A percentile compares a stretch with the other conserved stretches of the same genome.
phyloP scores from a whole-genome alignment of 805 yeast genomes.

The Saturnispora sekii region DNA sequence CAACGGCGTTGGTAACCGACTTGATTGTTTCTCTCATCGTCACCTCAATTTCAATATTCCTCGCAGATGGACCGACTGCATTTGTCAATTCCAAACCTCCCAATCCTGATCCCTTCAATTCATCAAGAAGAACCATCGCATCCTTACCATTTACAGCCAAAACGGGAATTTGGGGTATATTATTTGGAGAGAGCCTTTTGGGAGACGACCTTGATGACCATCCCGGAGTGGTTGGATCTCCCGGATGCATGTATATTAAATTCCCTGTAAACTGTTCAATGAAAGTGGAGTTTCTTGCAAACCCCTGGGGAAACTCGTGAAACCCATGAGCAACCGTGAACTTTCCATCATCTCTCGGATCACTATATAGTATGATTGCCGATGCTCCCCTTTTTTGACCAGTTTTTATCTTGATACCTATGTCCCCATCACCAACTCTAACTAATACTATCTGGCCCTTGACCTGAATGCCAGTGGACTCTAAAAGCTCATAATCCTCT shows the following conservation, averaged over 20 bases:
- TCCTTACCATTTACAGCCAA: constrained; percentile 40
- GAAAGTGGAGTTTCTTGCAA: constrained; percentile 52
- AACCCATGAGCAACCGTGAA: constrained; percentile 47
- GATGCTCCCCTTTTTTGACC: constrained; percentile 55
- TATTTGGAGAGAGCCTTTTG: constrained; percentile 31
- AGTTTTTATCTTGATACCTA: constrained; percentile 49
- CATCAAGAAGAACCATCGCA: constrained; percentile 29
- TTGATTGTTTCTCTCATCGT: constrained; percentile 32
- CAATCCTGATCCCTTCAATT: constrained; percentile 12
- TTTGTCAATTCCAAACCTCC: constrained; percentile 38
- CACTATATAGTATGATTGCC: constrained; percentile 49
- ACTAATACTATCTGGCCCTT: constrained; percentile 51
- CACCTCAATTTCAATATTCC: constrained; percentile 31
- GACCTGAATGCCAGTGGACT: constrained; percentile 32
- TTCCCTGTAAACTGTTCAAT: constrained; percentile 56
- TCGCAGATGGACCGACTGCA: constrained; percentile 36
- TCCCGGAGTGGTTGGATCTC: constrained; percentile 75
- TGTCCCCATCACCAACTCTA: constrained; percentile 39
- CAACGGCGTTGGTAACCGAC: constrained; percentile 40
- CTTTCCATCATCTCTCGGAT: constrained; percentile 52
- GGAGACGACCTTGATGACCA: constrained; percentile 42
- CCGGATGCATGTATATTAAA: constrained; percentile 51
- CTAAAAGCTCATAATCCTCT: constrained; percentile 42
- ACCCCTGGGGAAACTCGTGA: constrained; percentile 51
- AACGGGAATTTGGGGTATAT: constrained; percentile 44